Evolutionary conservation across 2,329 filamentous ascomycete genomes (phyloP), one percentile per base, ranked within the genome.

Genomic region (Pestalotiopsis sp.): DNA sequence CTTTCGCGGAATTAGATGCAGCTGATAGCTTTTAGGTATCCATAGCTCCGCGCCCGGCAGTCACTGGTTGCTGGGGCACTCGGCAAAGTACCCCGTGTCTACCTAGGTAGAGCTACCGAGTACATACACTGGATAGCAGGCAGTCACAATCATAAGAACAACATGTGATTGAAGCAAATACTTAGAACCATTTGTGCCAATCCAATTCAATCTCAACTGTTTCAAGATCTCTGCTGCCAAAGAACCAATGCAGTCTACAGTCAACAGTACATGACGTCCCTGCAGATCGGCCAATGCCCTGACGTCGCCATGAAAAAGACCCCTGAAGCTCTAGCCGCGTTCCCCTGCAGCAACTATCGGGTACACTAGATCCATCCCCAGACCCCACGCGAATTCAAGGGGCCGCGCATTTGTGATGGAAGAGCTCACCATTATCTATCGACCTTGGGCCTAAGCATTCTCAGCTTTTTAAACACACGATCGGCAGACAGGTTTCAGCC

Each of bases 301-400:
- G 61, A 36, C 36, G 36, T 36, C 27, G 25, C 59, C 31, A 39
- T 12, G 25, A 4, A 39, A 36, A 62, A 36, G 59, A 62, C 27
- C 59, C 59, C 59, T 62, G 59, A 39, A 27, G 9, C 6, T 9
- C 36, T 62, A 62, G 59, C 27, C 5, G 59, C 36, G 59, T 62
- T 62, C 31, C 59, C 59, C 25, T 62, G 59, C 59, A 62, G 59
- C 59, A 62, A 62, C 59, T 12, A 52, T 52, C 45, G 45, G 45
- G 45, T 52, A 14, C 59, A 27, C 59, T 36, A 39, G 20, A 31
- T 14, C 20, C 13, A 61, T 61, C 59, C 31, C 59, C 59, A 62
- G 36, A 36, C 31, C 31, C 31, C 31, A 52, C 45, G n/a, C 45
- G 45, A 11, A 39, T 58, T 27, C 59, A 62, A 39, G 25, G n/a